Base-by-base conservation (phyloP, 768 basidiomycete genomes). In the Obba rivulosa region DNA sequence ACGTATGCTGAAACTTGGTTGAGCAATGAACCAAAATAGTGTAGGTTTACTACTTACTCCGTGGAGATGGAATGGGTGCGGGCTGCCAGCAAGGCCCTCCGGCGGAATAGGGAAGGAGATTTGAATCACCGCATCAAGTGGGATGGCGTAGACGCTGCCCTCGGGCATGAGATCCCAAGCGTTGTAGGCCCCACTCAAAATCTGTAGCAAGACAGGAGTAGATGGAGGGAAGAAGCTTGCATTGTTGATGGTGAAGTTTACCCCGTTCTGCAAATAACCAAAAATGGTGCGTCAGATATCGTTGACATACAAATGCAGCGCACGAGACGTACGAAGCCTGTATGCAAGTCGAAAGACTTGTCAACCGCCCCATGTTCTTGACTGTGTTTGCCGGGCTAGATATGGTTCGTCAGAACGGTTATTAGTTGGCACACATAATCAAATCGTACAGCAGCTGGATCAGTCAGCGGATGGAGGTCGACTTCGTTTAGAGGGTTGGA, bases 131-230 rank as follows among this genome's bases (percentile, higher is more conserved):
- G 42, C 18, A 25, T 77, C 71, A 9, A 59, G 62, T 0, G 76
- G 75, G n/a, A 81, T 59, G 7, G 63, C 49, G 49, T 71, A 73
- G 5, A 80, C 65, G 9, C 64, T 64, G 2, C 74, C 77, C 0
- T 58, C 23, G 65, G 72, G 51, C 58, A 67, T 34, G 20, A 78
- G 53, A 31, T 70, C 67, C 25, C 67, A 62, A 0, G 73, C 69
- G 0, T 50, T 52, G 14, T 64, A 61, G 2, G 68, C 64, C 8
- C 75, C 75, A 48, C 71, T 74, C 34, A 77, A 50, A 35, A 77
- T 72, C 53, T 78, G 73, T 16, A 77, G 64, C 13, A 79, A 58
- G 7, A 73, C 72, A 2, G 76, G 75, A 0, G 66, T 63, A 17
- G 57, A 62, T 0, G 75, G 74, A 1, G 72, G 60, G 1, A 44